Percentiles rank a stretch among this genome's conserved stretches.
These are phyloP conservation scores for Cryptosporidium meleagridis DNA, from an alignment of 169 alveolate species.

Conservation along the genomic window DNA sequence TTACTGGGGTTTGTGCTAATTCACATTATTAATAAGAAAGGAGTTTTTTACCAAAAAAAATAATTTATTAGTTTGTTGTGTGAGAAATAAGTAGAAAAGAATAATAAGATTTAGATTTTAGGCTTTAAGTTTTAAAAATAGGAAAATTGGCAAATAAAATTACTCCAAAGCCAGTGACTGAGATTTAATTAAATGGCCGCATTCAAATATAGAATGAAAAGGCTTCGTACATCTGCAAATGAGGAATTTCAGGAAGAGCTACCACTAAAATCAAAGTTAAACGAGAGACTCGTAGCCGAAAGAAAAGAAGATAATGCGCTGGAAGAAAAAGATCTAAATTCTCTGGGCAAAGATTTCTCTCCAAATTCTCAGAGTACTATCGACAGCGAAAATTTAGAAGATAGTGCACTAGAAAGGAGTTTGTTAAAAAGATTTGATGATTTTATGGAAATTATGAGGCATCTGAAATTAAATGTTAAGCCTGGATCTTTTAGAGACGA, in stretches of 20 bases:
- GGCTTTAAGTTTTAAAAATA: constrained; percentile 39
- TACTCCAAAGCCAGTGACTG: too few species aligned
- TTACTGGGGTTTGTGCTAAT: neutral
- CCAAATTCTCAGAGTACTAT: constrained; percentile 24
- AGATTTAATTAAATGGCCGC: constrained; percentile 13
- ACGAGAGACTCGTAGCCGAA: neutral
- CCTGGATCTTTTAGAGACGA: constrained; percentile 33
- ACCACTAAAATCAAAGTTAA: constrained; percentile 26
- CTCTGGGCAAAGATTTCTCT: neutral
- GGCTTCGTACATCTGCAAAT: constrained; percentile 23
- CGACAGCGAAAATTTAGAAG: neutral
- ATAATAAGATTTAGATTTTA: constrained; percentile 40
- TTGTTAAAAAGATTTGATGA: constrained; percentile 14
- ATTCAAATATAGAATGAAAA: constrained; percentile 38
- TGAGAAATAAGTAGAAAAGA: neutral
- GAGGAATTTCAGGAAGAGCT: constrained; percentile 27
- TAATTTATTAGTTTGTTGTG: neutral
- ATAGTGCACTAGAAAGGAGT: neutral
- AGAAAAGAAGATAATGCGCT: neutral
- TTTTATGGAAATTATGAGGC: constrained; percentile 32
- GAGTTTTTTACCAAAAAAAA: neutral
- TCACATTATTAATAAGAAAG: neutral
- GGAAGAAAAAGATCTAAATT: neutral
- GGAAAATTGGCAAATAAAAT: neutral
- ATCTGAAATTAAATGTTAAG: constrained; percentile 23